Base-by-base conservation (phyloP, 2,329 filamentous ascomycete genomes). In the Lasiodiplodia gonubiensis region DNA sequence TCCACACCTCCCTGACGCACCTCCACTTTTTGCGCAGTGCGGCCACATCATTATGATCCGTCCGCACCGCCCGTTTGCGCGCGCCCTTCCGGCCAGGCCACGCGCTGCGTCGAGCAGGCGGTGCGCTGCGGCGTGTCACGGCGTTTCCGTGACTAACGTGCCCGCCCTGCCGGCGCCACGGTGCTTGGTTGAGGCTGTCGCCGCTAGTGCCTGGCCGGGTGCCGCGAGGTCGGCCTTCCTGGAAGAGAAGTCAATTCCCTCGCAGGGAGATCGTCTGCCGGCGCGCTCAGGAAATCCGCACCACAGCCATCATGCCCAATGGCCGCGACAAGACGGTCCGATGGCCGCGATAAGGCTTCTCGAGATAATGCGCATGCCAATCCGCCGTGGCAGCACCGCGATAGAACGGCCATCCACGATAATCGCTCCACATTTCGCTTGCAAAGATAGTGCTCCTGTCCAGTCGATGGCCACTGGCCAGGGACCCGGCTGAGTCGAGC, bases 21-120 rank as follows among this genome's bases (percentile, higher is more conserved):
- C 70, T 74, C 73, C 72, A 74, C 71, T 72, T 72, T 46, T 74
- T 71, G 70, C 67, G 69, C 65, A 54, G 33, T 27, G 60, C 54
- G 46, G 54, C 65, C 65, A 52, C 54, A 67, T 63, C 67, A 67
- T 60, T 14, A 55, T 68, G 57, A 61, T 27, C 39, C 39, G 57
- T 61, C 10, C 57, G 39, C 25, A 21, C 42, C n/a, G 27, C 37
- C 25, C 4, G 25, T 10, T 27, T 37, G 46, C 54, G 35, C 48
- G 8, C n/a, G 12, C 33, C 16, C 18, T 23, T 63, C 35, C 12
- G 59, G 59, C 59, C 57, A 61, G 39, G 57, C 57, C 54, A 33
- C 27, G 57, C 39, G 39, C 27, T 63, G 48, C 67, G 35, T 52
- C 27, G 52, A 54, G 52, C 46, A 67, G 57, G 35, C 64, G 65